Evolutionary conservation across 1,284 basidiomycete genomes (phyloP), one percentile per base, ranked within the genome.

Genomic region (Fomitopsis palustris): DNA sequence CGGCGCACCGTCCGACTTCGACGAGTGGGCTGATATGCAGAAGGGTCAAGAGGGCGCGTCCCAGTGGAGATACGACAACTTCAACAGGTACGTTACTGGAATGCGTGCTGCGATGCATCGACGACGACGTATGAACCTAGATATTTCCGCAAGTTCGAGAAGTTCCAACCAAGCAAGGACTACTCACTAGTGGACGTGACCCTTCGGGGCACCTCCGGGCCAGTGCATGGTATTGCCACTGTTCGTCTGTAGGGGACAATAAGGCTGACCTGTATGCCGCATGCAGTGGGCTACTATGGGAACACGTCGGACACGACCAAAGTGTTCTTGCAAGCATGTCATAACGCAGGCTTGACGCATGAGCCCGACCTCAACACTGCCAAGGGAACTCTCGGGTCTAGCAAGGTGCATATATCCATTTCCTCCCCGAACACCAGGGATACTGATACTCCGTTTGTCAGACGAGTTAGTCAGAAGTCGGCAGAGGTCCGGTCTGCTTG

Each of bases 1-100:
- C 43, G 85, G 87, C 19, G 78, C 84, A 5, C 86, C 88, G 1
- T 81, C 81, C 0, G 88, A 90, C 65, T 90, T 83, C 62, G 85
- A 89, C 64, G 81, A 89, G 68, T 89, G 86, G 81, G 85, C 81
- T 0, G 64, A 72, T n/a, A 76, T 82, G 33, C 70, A 72, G 57
- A 68, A 69, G 38, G 75, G 76, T 19, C 79, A 78, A n/a, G 82
- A 86, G 58, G 81, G 74, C 21, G 72, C 74, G 10, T 60, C 81
- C 10, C 77, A 78, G 14, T 91, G 88, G 87, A 74, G 82, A 17
- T 89, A 84, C 80, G 72, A 78, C 47, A 78, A 83, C 52, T 76
- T 90, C 58, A 71, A 75, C 56, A 67, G 70, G 83, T 82, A 65
- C 52, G 74, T n/a, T n/a, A n/a, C 61, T 1, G 3, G 23, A 0